Percentiles rank a stretch among this genome's conserved stretches.
Conservation (phyloP, 257 asterid genomes). For the Rauvolfia tetraphylla region DNA sequence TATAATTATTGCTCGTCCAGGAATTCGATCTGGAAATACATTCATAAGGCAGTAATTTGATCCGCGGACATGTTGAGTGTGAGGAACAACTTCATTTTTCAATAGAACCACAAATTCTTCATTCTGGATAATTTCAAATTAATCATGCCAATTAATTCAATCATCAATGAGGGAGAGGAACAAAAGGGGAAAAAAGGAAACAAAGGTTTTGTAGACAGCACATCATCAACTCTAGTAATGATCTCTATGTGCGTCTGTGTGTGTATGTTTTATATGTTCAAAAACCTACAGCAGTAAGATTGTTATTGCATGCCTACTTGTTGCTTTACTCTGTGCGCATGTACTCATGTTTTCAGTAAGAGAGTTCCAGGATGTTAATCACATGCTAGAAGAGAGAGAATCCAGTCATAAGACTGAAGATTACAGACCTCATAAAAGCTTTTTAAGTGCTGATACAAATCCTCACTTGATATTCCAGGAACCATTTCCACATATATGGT, state of each 20-base stretch:
- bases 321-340: neutral
- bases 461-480: slow-evolving; percentile 65
- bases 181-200: neutral
- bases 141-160: neutral
- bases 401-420: neutral
- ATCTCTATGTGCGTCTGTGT: neutral
- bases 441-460: slow-evolving; percentile 52
- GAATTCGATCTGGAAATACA: slow-evolving; percentile 84
- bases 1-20: slow-evolving; percentile 83
- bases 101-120: slow-evolving; percentile 73
- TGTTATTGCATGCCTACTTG: neutral
- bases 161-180: neutral
- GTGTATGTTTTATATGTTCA: neutral
- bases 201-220: neutral
- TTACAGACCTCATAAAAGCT: slow-evolving; percentile 60
- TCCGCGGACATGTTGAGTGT: slow-evolving; percentile 84
- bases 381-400: neutral
- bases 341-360: neutral
- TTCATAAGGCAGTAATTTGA: slow-evolving; percentile 88
- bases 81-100: slow-evolving; percentile 67
- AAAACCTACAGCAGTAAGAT: neutral
- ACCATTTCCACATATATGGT: slow-evolving; percentile 91
- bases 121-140: slow-evolving; percentile 41
- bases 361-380: neutral
- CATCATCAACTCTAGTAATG: neutral